These are phyloP conservation scores for Aspergillus homomorphus DNA, from an alignment of 495 filamentous ascomycete species.

Conservation along the genomic window DNA sequence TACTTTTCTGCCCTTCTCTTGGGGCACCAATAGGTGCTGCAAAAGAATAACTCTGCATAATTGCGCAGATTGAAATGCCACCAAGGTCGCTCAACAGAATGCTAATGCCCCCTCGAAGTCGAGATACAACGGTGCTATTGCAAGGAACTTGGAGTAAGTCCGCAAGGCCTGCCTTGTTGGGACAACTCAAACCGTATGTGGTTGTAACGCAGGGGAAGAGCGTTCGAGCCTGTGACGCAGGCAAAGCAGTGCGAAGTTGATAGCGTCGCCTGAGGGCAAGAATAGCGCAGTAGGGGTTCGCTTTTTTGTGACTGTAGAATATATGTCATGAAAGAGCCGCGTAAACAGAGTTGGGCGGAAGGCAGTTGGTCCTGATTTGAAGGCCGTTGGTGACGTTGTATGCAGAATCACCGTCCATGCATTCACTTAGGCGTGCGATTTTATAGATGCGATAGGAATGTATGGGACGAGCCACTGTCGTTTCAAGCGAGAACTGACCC, in stretches of 20 bases:
- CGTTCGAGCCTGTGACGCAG: neutral
- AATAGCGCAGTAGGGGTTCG: neutral
- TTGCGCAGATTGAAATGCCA: neutral
- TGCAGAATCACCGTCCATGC: neutral
- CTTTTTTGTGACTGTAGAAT: neutral
- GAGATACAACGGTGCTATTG: neutral
- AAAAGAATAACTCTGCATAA: constrained; percentile 49
- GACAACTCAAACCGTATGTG: neutral
- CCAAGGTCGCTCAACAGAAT: neutral
- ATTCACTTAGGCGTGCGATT: neutral
- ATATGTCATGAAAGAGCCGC: neutral
- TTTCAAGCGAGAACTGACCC: neutral
- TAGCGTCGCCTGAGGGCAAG: neutral
- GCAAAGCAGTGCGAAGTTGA: neutral
- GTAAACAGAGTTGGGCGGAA: neutral
- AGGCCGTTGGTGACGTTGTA: neutral
- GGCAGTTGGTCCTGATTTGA: neutral
- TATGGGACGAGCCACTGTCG: neutral
- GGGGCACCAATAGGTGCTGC: constrained; percentile 44
- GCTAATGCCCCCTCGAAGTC: neutral
- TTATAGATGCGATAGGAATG: neutral
- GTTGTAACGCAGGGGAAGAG: neutral
- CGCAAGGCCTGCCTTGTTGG: constrained; percentile 17
- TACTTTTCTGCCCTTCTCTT: constrained; percentile 48
- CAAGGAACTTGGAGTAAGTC: neutral